These are phyloP conservation scores for Plasmodium knowlesi DNA, from an alignment of 169 alveolate species.

Conservation along the genomic window DNA sequence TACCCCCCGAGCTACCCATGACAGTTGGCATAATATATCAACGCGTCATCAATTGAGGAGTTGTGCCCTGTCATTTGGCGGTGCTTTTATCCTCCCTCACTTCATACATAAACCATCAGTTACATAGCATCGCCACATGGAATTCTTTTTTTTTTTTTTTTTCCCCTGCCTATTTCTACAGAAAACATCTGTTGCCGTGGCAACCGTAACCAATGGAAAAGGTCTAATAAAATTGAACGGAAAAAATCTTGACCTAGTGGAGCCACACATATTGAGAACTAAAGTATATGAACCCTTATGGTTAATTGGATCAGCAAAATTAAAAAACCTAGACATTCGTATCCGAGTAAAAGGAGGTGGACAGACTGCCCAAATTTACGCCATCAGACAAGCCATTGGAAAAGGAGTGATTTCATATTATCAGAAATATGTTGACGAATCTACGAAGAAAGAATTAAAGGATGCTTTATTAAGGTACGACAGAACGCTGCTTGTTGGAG, in stretches of 20 bases:
- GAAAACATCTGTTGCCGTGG: conserved; percentile 99
- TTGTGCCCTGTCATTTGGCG: not conserved
- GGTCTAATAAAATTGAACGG: conserved; percentile 98
- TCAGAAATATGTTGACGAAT: conserved; percentile 97
- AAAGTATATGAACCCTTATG: conserved; percentile 98
- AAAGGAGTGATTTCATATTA: conserved; percentile 98
- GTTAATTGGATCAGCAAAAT: conserved; percentile 95
- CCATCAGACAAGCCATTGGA: conserved; percentile 97
- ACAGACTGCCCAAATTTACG: conserved; percentile 96
- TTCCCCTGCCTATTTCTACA: conserved; percentile 36
- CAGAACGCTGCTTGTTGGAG: conserved; percentile 98
- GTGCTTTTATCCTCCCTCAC: not conserved
- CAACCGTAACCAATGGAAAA: conserved; percentile 93
- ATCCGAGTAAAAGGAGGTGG: conserved; percentile 99
- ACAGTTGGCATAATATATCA: not conserved
- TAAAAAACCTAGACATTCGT: conserved; percentile 95
- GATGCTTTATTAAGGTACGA: conserved; percentile 98
- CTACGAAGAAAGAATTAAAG: conserved; percentile 93
- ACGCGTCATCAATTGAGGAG: not conserved
- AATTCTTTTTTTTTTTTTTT: conserved; percentile 20
- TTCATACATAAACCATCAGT: not conserved
- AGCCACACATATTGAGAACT: conserved; percentile 95
- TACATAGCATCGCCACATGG: not conserved
- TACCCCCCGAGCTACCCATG: not conserved
- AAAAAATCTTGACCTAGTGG: conserved; percentile 94